A percentile compares a stretch with the other conserved stretches of the same genome.
phyloP scores from a whole-genome alignment of 2,329 filamentous ascomycete genomes.

The Colletotrichum simmondsii region DNA sequence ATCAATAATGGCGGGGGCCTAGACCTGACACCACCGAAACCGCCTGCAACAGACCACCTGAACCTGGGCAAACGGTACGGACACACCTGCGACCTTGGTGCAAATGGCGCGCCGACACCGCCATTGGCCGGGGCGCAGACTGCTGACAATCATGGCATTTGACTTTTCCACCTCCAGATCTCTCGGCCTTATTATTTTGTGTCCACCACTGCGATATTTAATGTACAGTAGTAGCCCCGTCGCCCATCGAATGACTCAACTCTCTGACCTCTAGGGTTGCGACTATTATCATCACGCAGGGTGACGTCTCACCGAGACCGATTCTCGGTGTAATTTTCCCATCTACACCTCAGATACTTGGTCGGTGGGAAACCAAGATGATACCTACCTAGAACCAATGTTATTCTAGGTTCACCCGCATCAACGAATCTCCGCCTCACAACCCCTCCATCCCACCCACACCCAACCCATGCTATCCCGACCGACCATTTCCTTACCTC shows the following conservation, averaged over 20 bases:
- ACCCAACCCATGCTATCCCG: neutral
- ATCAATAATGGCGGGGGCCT: slow-evolving; percentile 7
- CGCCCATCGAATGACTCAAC: slow-evolving; percentile 24
- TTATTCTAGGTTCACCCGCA: neutral
- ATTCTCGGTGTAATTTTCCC: slow-evolving; percentile 8
- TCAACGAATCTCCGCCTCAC: slow-evolving; percentile 26
- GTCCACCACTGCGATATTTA: slow-evolving; percentile 25
- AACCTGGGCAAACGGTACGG: neutral
- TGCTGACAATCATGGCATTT: slow-evolving; percentile 31
- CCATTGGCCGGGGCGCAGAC: neutral
- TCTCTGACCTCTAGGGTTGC: neutral
- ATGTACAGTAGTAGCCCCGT: neutral
- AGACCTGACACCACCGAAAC: neutral
- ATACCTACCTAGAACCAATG: neutral
- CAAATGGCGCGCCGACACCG: neutral
- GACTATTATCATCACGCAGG: neutral
- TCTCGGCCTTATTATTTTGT: slow-evolving; percentile 31
- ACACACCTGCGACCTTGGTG: neutral
- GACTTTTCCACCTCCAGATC: slow-evolving; percentile 27
- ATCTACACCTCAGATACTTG: neutral
- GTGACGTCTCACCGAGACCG: neutral
- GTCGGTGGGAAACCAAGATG: neutral
- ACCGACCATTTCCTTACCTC: slow-evolving; percentile 22
- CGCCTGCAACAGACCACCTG: neutral
- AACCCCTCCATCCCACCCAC: neutral